A percentile compares a stretch with the other conserved stretches of the same genome.
Conservation (phyloP, 2,329 filamentous ascomycete species). For the Hypoxylon sp. region DNA sequence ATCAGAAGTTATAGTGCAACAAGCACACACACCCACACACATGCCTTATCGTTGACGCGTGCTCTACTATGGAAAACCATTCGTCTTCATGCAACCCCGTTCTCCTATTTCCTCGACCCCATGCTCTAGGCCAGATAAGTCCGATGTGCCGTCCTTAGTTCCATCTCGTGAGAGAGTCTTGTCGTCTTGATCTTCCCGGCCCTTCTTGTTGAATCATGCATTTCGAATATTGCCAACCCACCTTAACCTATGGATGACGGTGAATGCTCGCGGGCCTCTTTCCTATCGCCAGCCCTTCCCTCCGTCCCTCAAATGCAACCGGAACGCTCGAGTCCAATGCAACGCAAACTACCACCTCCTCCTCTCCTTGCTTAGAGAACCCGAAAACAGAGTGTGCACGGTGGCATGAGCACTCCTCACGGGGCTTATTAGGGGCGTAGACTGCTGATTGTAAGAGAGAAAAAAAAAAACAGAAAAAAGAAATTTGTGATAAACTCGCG, state of each 20-base stretch:
- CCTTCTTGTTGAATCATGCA: neutral
- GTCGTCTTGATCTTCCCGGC: constrained; percentile 17
- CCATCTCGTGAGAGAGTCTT: constrained; percentile 28
- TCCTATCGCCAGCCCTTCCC: constrained; percentile 7
- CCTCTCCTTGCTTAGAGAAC: neutral
- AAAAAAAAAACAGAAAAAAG: too few species aligned
- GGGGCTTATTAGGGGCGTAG: neutral
- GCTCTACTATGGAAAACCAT: neutral
- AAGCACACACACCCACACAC: neutral
- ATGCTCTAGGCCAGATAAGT: neutral
- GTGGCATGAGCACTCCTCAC: constrained; percentile 1
- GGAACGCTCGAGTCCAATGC: constrained; percentile 29
- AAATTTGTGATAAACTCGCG: neutral
- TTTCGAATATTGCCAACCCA: neutral
- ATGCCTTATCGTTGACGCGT: neutral
- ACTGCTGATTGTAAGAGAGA: too few species aligned
- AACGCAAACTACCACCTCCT: constrained; percentile 1
- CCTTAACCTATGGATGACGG: neutral
- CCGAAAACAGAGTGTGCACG: constrained; percentile 1
- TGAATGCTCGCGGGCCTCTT: constrained; percentile 9
- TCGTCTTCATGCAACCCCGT: neutral
- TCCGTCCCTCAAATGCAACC: constrained; percentile 7
- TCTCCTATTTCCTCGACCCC: neutral
- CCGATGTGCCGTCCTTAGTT: constrained; percentile 7
- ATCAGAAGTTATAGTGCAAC: neutral